Conservation (phyloP, 345 rosid genomes). For the Punica granatum region DNA sequence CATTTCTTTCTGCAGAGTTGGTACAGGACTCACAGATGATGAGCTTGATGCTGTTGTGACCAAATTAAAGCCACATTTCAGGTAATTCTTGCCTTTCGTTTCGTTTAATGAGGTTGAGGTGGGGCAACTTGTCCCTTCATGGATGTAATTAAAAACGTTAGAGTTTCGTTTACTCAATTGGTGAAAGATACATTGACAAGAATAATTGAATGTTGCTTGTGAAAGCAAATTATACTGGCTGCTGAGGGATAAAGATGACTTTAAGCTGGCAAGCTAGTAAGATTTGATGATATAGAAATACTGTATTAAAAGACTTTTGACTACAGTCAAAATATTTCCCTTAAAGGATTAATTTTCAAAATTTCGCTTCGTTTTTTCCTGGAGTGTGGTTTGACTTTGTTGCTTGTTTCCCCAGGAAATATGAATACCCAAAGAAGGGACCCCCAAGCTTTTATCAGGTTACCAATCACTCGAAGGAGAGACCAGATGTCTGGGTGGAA, state of each 20-base stretch:
- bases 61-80: constrained; percentile 89
- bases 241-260: neutral
- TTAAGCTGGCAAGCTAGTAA: no score
- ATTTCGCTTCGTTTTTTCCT: neutral
- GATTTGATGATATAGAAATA: no score
- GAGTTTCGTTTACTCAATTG: neutral
- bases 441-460: constrained; percentile 85
- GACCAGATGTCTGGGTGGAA: constrained; percentile 98
- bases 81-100: constrained; percentile 28
- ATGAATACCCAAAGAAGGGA: constrained; percentile 76
- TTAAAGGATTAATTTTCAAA: neutral
- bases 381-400: neutral
- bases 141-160: neutral
- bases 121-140: neutral
- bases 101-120: constrained; percentile 1
- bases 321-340: neutral
- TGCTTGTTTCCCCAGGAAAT: constrained; percentile 41
- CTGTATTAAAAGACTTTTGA: neutral
- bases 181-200: neutral
- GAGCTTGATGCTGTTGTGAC: constrained; percentile 70
- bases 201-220: neutral
- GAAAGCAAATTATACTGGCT: neutral
- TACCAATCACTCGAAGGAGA: constrained; percentile 81
- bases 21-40: constrained; percentile 85
- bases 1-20: constrained; percentile 92